Conservation (phyloP, 257 asterid genomes). For the Solanum boliviense region DNA sequence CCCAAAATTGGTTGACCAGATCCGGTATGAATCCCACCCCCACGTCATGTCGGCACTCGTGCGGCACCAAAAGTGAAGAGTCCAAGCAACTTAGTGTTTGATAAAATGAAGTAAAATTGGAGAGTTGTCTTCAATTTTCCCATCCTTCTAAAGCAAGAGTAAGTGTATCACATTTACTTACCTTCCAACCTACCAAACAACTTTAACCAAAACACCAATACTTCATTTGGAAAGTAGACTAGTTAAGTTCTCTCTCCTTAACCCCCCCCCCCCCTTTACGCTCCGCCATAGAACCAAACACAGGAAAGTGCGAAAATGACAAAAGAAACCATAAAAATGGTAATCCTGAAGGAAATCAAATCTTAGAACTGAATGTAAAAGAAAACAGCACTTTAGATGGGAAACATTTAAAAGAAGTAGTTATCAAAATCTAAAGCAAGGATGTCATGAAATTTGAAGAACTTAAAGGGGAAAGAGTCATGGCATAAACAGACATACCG, state of each 20-base stretch:
- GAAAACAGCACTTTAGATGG: background rate
- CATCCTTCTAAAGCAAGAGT: background rate
- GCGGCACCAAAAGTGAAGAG: background rate
- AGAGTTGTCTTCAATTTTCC: background rate
- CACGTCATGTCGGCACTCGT: background rate
- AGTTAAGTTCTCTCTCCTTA: background rate
- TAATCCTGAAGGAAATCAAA: background rate
- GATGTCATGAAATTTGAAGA: background rate
- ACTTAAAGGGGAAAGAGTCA: background rate
- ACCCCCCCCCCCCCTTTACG: background rate
- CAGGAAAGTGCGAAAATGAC: background rate
- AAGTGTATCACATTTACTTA: background rate
- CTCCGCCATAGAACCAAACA: background rate
- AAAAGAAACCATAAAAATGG: slow-evolving; percentile 7
- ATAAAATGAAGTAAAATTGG: background rate
- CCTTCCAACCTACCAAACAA: background rate
- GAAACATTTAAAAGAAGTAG: background rate
- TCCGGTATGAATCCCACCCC: background rate
- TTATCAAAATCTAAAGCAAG: background rate
- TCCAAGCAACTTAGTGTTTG: background rate
- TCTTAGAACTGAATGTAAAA: background rate
- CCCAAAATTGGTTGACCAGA: background rate
- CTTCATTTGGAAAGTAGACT: background rate
- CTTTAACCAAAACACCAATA: background rate
- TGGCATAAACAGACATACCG: slow-evolving; percentile 36